These are phyloP conservation scores for Eutrema salsugineum DNA, from an alignment of 441 rosid genomes.

Conservation along the genomic window DNA sequence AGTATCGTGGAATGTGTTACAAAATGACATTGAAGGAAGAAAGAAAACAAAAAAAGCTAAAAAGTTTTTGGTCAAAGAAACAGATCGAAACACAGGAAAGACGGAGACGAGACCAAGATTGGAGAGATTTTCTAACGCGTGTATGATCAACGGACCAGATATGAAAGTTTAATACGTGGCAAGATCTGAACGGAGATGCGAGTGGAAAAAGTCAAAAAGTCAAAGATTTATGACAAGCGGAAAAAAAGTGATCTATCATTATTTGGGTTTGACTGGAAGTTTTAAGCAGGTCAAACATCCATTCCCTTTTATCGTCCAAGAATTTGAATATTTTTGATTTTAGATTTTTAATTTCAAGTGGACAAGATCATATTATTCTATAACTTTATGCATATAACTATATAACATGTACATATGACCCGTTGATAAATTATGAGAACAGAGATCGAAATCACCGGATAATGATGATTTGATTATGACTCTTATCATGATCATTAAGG, in stretches of 20 bases:
- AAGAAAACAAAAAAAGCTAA: conserved; percentile 19
- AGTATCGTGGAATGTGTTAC: conserved; percentile 34
- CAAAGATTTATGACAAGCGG: conserved; percentile 40
- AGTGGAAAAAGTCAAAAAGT: conserved; percentile 42
- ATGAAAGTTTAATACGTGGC: conserved; percentile 11
- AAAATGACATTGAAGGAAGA: conserved; percentile 23
- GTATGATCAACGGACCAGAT: conserved; percentile 23
- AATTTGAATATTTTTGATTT: background rate
- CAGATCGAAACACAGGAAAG: conserved; percentile 25
- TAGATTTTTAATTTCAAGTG: background rate
- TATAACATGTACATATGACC: too few species aligned
- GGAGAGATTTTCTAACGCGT: conserved; percentile 19
- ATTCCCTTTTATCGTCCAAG: background rate
- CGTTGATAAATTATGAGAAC: background rate
- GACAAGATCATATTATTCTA: background rate
- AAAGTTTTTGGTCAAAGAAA: conserved; percentile 23
- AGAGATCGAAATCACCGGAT: background rate
- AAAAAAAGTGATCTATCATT: conserved; percentile 15
- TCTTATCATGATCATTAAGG: too few species aligned
- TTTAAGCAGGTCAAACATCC: conserved; percentile 26
- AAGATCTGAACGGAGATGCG: background rate
- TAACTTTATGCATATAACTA: too few species aligned
- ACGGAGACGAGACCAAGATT: conserved; percentile 12
- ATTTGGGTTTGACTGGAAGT: conserved; percentile 37
- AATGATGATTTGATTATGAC: background rate